Percentiles rank a stretch among this genome's conserved stretches.
Evolutionary conservation across 192 early-diverging fungal genomes (phyloP).

Genomic region (Coemansia aciculifera): DNA sequence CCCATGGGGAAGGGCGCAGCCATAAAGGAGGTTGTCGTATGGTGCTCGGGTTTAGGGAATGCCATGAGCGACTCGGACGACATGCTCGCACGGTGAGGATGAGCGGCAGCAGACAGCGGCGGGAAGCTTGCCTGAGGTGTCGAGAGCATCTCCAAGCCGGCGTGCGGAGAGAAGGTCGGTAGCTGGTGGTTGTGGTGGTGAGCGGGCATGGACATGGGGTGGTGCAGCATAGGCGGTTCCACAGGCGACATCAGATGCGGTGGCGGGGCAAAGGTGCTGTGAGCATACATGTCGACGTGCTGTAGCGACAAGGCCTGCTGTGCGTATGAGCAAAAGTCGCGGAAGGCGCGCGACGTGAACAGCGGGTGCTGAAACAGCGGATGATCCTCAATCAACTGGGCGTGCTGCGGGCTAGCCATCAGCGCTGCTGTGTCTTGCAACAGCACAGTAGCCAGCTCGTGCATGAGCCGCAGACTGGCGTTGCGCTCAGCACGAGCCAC

Average conservation of each 20-base stretch:
- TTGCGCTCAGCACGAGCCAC: slow-evolving; percentile 49
- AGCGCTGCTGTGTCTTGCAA: slow-evolving; percentile 51
- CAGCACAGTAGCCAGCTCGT: slow-evolving; percentile 50
- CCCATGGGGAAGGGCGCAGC: slow-evolving; percentile 13
- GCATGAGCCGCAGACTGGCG: slow-evolving; percentile 50
- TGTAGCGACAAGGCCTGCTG: slow-evolving; percentile 51
- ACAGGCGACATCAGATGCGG: slow-evolving; percentile 10
- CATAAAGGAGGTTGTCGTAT: not conserved
- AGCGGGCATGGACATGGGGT: not conserved
- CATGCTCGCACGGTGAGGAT: slow-evolving; percentile 20
- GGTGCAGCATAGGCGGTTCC: not conserved
- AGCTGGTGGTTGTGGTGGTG: slow-evolving; percentile 11
- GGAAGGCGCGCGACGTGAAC: slow-evolving; percentile 51
- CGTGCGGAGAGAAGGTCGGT: not conserved
- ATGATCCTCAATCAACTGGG: slow-evolving; percentile 32
- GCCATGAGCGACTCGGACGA: slow-evolving; percentile 33
- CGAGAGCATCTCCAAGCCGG: slow-evolving; percentile 1
- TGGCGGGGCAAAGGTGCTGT: slow-evolving; percentile 9
- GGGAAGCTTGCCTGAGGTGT: slow-evolving; percentile 2
- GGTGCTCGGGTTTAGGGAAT: slow-evolving; percentile 11
- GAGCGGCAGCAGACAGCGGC: slow-evolving; percentile 2
- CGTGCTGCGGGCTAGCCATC: slow-evolving; percentile 40
- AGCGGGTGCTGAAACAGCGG: slow-evolving; percentile 48
- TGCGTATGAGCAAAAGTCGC: slow-evolving; percentile 51
- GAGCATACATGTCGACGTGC: slow-evolving; percentile 30